Evolutionary conservation across 2,329 filamentous ascomycete genomes (phyloP).

Genomic region (Dichotomopilus funicola): DNA sequence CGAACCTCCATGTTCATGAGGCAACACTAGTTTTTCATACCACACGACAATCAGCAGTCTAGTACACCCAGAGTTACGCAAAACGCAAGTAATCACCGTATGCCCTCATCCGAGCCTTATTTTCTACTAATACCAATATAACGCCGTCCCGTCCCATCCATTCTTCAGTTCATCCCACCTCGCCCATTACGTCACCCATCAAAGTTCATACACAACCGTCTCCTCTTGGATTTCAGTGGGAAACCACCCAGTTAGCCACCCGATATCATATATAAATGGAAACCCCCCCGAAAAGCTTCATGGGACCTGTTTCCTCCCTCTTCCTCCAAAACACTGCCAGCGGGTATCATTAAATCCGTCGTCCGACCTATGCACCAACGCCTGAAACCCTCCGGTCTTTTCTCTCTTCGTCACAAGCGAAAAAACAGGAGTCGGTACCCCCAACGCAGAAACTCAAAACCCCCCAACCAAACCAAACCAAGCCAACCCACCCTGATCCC

Average conservation of each 20-base stretch:
- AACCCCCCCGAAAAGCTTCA: background rate
- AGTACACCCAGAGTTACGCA: too few relatives aligned
- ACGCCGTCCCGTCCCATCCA: too few relatives aligned
- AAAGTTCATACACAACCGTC: background rate
- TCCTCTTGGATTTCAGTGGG: too few relatives aligned
- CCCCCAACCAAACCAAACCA: background rate
- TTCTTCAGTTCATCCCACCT: background rate
- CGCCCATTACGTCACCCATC: background rate
- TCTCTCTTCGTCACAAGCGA: too few relatives aligned
- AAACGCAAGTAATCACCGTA: too few relatives aligned
- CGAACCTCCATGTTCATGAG: too few relatives aligned
- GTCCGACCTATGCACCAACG: constrained; percentile 4
- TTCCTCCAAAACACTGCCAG: background rate
- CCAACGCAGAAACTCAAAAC: background rate
- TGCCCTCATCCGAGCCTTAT: too few relatives aligned
- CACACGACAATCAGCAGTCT: too few relatives aligned
- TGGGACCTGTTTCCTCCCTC: background rate
- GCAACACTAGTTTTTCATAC: too few relatives aligned
- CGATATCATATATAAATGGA: background rate
- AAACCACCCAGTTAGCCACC: background rate
- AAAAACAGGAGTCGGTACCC: background rate
- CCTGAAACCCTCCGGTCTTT: background rate
- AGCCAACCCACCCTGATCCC: too few relatives aligned
- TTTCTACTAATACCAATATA: too few relatives aligned
- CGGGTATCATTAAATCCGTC: constrained; percentile 13